phyloP scores from a whole-genome alignment of 2,329 filamentous ascomycete genomes.

The Macroventuria anomochaeta region DNA sequence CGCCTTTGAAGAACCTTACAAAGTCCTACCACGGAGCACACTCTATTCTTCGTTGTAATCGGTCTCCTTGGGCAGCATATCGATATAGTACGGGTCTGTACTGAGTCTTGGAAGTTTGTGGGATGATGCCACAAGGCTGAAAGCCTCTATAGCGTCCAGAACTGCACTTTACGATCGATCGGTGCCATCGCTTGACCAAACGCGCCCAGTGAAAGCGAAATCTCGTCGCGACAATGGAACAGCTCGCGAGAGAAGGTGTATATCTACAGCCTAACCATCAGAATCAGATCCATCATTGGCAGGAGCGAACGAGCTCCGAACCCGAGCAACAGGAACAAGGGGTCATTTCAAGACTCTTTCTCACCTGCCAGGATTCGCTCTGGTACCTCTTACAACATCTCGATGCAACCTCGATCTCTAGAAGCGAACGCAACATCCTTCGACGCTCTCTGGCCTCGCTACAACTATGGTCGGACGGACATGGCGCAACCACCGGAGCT shows the following conservation, averaged over 20 bases:
- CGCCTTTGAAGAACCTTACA: too few relatives aligned
- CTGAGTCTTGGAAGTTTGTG: too few relatives aligned
- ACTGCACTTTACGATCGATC: too few relatives aligned
- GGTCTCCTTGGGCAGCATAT: too few relatives aligned
- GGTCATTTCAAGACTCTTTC: constrained; percentile 12
- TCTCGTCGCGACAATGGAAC: not conserved
- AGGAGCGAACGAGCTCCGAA: not conserved
- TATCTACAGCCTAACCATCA: not conserved
- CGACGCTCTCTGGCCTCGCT: constrained; percentile 19
- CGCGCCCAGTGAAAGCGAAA: too few relatives aligned
- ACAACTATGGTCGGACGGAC: constrained; percentile 27
- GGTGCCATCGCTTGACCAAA: too few relatives aligned
- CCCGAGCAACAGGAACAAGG: constrained; percentile 7
- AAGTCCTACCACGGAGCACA: too few relatives aligned
- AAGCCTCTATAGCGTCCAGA: too few relatives aligned
- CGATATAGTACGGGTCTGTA: too few relatives aligned
- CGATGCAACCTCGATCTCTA: not conserved
- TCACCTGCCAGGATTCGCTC: constrained; percentile 13
- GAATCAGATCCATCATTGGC: constrained; percentile 6
- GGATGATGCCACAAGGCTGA: too few relatives aligned
- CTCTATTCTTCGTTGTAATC: too few relatives aligned
- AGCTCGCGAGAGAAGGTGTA: too few relatives aligned
- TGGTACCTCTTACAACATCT: not conserved
- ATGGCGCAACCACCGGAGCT: constrained; percentile 16
- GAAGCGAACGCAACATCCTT: constrained; percentile 12